A percentile compares a stretch with the other conserved stretches of the same genome.
Evolutionary conservation across 106 monocot genomes (phyloP).

Genomic region (Dendrobium officinale): DNA sequence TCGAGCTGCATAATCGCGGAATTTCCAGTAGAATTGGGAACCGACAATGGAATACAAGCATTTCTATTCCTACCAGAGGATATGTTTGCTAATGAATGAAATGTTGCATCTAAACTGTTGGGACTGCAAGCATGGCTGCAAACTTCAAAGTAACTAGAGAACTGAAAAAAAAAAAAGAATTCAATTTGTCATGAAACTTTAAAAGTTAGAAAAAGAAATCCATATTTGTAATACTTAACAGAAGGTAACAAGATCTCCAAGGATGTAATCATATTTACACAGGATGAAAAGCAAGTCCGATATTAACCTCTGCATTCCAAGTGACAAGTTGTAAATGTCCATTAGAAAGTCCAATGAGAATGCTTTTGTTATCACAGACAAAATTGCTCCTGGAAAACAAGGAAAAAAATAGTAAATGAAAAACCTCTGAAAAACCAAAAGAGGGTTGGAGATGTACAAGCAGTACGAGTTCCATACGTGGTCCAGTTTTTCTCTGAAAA

Average conservation of each 20-base stretch:
- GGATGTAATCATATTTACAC: neutral
- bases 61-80: conserved; percentile 16
- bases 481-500: conserved; percentile 46
- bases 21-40: conserved; percentile 19
- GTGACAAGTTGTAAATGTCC: conserved; percentile 58
- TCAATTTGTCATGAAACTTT: conserved; percentile 3
- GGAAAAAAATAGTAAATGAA: conserved; percentile 3
- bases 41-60: conserved; percentile 5
- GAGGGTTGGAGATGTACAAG: neutral
- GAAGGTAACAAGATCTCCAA: neutral
- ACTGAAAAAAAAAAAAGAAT: conserved; percentile 45
- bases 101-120: conserved; percentile 9
- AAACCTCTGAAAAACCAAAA: neutral
- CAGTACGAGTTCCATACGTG: conserved; percentile 36
- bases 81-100: conserved; percentile 12
- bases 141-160: conserved; percentile 52
- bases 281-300: neutral
- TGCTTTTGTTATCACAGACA: conserved; percentile 81
- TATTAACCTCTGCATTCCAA: conserved; percentile 93
- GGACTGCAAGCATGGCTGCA: conserved; percentile 18
- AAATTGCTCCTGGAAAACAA: conserved; percentile 75
- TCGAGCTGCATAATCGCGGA: conserved; percentile 74
- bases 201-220: neutral
- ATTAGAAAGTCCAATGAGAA: conserved; percentile 78
- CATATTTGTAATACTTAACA: neutral